Conservation (phyloP, 306 rosid genomes). For the Vigna trinervia region DNA sequence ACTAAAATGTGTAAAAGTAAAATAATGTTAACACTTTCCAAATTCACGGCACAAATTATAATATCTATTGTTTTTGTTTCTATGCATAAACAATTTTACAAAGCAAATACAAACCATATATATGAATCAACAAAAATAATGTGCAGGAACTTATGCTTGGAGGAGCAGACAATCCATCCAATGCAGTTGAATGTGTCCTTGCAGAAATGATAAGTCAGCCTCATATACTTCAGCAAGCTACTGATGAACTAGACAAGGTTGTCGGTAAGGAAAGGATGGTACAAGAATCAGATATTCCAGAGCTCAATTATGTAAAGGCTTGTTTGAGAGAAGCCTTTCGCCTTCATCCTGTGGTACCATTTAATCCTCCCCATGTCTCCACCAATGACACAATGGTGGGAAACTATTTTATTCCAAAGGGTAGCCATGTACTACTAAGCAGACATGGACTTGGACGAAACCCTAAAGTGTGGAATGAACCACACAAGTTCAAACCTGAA, state of each 20-base stretch:
- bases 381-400: conserved; percentile 40
- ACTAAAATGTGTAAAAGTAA: too few relatives aligned
- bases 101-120: not conserved
- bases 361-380: conserved; percentile 52
- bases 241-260: conserved; percentile 46
- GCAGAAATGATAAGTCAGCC: conserved; percentile 59
- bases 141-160: conserved; percentile 38
- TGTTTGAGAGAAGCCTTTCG: conserved; percentile 56
- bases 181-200: conserved; percentile 54
- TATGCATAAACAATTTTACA: not conserved
- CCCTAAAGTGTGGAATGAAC: conserved; percentile 52
- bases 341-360: conserved; percentile 53
- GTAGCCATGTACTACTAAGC: conserved; percentile 54
- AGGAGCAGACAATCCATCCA: conserved; percentile 52
- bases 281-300: conserved; percentile 52
- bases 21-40: too few relatives aligned
- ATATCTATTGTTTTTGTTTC: too few relatives aligned
- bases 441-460: conserved; percentile 51
- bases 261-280: conserved; percentile 49
- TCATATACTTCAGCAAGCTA: conserved; percentile 40
- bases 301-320: conserved; percentile 52
- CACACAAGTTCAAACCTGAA: conserved; percentile 46
- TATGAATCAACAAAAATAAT: not conserved
- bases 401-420: conserved; percentile 57
- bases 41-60: too few relatives aligned